Evolutionary conservation across 768 basidiomycete genomes (phyloP).

Genomic region (Termitomyces sp.): DNA sequence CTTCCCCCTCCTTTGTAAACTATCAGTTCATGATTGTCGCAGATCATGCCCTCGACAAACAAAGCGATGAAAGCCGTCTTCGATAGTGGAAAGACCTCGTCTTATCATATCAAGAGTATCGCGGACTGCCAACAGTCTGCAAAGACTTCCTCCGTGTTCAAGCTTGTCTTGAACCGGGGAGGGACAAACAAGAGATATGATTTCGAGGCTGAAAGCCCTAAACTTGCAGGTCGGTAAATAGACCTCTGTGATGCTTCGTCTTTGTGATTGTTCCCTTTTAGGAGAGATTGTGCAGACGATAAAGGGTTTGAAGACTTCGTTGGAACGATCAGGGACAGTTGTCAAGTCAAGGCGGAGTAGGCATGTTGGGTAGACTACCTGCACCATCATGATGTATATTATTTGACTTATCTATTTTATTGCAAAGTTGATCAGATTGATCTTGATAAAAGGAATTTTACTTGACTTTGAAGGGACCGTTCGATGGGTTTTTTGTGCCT

Average conservation of each 20-base stretch:
- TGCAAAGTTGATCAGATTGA: too few species aligned
- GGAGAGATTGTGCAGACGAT: slow-evolving; percentile 79
- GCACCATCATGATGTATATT: too few species aligned
- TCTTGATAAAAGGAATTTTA: too few species aligned
- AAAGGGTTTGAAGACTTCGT: slow-evolving; percentile 54
- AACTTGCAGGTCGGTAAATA: slow-evolving; percentile 62
- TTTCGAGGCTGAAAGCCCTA: slow-evolving; percentile 90
- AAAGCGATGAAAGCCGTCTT: slow-evolving; percentile 72
- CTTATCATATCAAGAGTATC: slow-evolving; percentile 89
- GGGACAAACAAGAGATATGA: slow-evolving; percentile 89
- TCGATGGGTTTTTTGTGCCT: too few species aligned
- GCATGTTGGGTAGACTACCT: slow-evolving; percentile 36
- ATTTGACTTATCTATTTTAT: too few species aligned
- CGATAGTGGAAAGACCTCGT: slow-evolving; percentile 86
- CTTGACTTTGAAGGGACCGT: too few species aligned
- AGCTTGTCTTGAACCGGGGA: slow-evolving; percentile 77
- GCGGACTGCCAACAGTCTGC: slow-evolving; percentile 79
- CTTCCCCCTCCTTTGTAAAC: not conserved
- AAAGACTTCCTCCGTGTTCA: slow-evolving; percentile 81
- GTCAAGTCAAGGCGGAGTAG: slow-evolving; percentile 62
- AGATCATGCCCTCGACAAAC: slow-evolving; percentile 89
- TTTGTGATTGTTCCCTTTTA: slow-evolving; percentile 20
- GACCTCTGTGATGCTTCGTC: not conserved
- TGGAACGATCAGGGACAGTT: slow-evolving; percentile 64
- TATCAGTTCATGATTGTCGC: slow-evolving; percentile 6